Base-by-base conservation (phyloP, 73 alveolate genomes). In the Paramecium caudatum region DNA sequence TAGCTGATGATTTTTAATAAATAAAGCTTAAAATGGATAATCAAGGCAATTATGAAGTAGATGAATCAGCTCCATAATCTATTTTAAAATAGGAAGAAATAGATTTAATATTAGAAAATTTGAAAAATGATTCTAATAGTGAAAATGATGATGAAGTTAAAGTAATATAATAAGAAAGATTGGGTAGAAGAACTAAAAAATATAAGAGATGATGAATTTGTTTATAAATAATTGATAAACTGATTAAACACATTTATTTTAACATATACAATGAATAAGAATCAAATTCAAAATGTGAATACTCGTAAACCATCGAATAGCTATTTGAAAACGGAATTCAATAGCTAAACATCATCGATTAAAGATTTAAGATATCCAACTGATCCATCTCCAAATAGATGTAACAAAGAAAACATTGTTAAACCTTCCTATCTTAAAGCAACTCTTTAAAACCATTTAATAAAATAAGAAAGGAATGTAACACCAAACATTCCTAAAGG, bases 221-320 rank as follows among this genome's bases (percentile, higher is more conserved):
- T 55, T 37, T 55, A 23, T 55, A 55, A 27, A 55, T 55, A 4
- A 21, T 23, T 55, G 80, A 43, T 55, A 55, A 74, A 27, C 82
- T 68, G 47, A 83, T 68, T 69, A 69, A 69, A 23, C 0, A 4
- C 45, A 6, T 55, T 12, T 55, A 27, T 55, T 69, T 69, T 69
- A 39, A 69, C 62, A 39, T 39, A 69, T 69, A 41, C 34, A n/a
- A 74, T 74, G 62, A 45, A 41, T 16, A 74, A 74, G 65, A 32
- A 68, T 34, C 50, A 68, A 68, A 74, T 74, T 74, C 88, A 74
- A 74, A 74, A 74, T 74, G 43, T 27, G n/a, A 74, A 39, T 37
- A 74, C 47, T 65, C 83, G 88, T 16, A 74, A 74, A 9, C 62
- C 88, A n/a, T 74, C 88, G 17, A 74, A 37, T 74, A 74, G 69